Evolutionary conservation across 2,329 filamentous ascomycete species (phyloP).

Genomic region (Reticulascus tulasneorum): DNA sequence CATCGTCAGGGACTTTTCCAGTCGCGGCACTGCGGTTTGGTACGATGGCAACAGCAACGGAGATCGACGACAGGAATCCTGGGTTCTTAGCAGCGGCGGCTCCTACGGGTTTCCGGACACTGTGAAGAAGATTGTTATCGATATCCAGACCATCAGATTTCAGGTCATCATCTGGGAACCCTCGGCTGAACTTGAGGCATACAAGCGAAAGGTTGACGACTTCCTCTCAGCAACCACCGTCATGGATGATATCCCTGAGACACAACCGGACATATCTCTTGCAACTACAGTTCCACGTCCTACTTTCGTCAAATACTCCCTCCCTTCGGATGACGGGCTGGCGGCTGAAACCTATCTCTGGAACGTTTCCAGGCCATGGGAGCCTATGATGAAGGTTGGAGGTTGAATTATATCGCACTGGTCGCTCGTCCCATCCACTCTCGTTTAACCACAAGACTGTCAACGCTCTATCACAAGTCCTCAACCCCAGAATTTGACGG

Average conservation of each 20-base stretch:
- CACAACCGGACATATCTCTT: slow-evolving; percentile 3
- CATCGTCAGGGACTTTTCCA: slow-evolving; percentile 33
- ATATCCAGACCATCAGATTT: slow-evolving; percentile 35
- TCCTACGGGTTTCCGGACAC: slow-evolving; percentile 28
- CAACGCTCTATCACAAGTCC: slow-evolving; percentile 1
- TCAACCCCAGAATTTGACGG: too few species aligned
- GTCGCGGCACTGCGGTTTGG: slow-evolving; percentile 35
- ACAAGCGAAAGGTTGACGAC: slow-evolving; percentile 27
- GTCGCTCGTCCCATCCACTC: background rate
- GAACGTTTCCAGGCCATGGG: slow-evolving; percentile 37
- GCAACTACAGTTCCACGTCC: slow-evolving; percentile 9
- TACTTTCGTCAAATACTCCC: slow-evolving; percentile 30
- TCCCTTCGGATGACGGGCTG: slow-evolving; percentile 23
- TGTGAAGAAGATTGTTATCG: slow-evolving; percentile 30
- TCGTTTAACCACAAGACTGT: slow-evolving; percentile 5
- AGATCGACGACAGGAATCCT: slow-evolving; percentile 30
- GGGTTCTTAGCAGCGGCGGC: slow-evolving; percentile 29
- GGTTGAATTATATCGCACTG: slow-evolving; percentile 18
- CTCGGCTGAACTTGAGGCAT: slow-evolving; percentile 25
- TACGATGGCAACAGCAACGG: slow-evolving; percentile 36
- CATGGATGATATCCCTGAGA: background rate
- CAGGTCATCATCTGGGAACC: slow-evolving; percentile 33
- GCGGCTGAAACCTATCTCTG: slow-evolving; percentile 35
- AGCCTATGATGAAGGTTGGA: slow-evolving; percentile 37
- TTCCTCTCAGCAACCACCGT: slow-evolving; percentile 17